Base-by-base conservation (phyloP, 2,329 filamentous ascomycete genomes). In the Fusarium subtropicale region DNA sequence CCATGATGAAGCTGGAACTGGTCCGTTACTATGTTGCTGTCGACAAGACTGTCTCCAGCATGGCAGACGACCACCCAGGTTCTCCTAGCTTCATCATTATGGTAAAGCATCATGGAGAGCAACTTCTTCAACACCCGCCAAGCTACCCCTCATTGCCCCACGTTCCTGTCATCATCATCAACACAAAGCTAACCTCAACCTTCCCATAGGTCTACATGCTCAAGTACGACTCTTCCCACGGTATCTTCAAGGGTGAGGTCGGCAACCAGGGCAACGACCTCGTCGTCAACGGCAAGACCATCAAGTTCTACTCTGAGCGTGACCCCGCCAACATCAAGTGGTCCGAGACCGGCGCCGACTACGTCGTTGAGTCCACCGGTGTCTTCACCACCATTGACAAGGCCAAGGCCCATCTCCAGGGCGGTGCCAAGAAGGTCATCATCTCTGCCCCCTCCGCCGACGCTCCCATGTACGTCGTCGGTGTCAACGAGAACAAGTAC, bases 381-480 rank as follows among this genome's bases (percentile, higher is more conserved):
- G 94, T 97, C 82, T 98, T 98, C 92, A 98, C 95, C 88, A 97
- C 94, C 86, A 94, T 86, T 78, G 95, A 97, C 73, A 97, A 97
- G 92, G 95, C 95, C 82, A 89, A 88, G 79, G 92, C 92, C 77
- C 95, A 98, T 86, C 90, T 98, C 87, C 91, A 92, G 86, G 95
- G 94, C 81, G 95, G 95, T 83, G 95, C 95, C 83, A 97, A 97
- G 93, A 97, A 97, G 91, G 95, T 94, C 83, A 85, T 94, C 87
- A 94, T 95, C 88, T 96, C 92, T 76, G 92, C 93, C 79, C 93
- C 93, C 78, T 97, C 93, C 70, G 91, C 92, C 75, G 96, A 99
- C 87, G 96, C 96, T 80, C 95, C 95, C 82, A 99, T 99, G 96
- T 99, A 97, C 90, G 96, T 99, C 81, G 97, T 97, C 91, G 96